Evolutionary conservation across 148 eudicot genomes (phyloP), one percentile per base, ranked within the genome.

Genomic region (Rheum nobile): DNA sequence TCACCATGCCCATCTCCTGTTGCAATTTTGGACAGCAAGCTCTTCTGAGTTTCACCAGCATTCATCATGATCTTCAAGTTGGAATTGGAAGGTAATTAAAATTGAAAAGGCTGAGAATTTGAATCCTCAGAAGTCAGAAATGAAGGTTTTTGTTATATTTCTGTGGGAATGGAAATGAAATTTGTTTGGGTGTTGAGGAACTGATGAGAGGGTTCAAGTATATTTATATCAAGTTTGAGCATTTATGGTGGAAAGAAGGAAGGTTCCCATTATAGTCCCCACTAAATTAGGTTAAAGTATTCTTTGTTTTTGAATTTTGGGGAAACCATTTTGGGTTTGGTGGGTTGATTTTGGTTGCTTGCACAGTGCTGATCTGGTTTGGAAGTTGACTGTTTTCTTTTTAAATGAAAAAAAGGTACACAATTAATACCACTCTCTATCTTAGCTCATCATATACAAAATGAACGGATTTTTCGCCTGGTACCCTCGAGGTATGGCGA

Each of bases 1-100:
- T 85, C 88, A 5, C 84, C 88, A 76, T 85, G 88, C 41, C 85
- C 84, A 72, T 79, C 77, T 31, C 79, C 81, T 67, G 72, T 69
- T 59, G 88, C 88, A 29, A 85, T 82, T 67, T 61, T 85, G 0
- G 88, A 85, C 82, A 85, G 55, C 29, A 42, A 70, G n/a, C 1
- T 63, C 21, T 63, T 63, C 69, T 63, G n/a, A 2, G 69, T 31
- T 63, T 31, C 65, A 57, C 8, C 22, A 14, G 5, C 32, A 19
- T 31, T 63, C 39, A 63, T 31, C 69, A 63, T 63, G 38, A 17
- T 63, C 69, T 63, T 55, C 14, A 2, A 55, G 22, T 48, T 48
- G 22, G 54, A 48, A 19, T 48, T 24, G 13, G 5, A 8, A 57
- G 1, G 31, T 4, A 41, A 47, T n/a, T n/a, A 47, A 47, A 1